Evolutionary conservation across 2,329 filamentous ascomycete species (phyloP).

Genomic region (Talaromyces sp.): DNA sequence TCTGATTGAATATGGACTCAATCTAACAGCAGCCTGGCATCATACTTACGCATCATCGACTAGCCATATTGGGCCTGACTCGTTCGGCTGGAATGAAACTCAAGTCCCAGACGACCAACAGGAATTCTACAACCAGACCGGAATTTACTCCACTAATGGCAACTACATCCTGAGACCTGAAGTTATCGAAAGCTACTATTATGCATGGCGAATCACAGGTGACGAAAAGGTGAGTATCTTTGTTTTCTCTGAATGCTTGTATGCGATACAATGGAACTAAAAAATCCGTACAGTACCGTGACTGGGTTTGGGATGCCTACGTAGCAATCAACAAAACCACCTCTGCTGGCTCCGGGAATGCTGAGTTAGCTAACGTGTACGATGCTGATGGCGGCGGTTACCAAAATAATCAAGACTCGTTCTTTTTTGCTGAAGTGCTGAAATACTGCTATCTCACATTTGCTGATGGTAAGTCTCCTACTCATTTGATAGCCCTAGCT

Average conservation of each 20-base stretch:
- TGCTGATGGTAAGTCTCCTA: slow-evolving; percentile 35
- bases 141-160: slow-evolving; percentile 66
- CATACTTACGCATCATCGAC: slow-evolving; percentile 65
- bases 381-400: slow-evolving; percentile 54
- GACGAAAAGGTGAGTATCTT: slow-evolving; percentile 46
- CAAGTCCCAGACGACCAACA: no score
- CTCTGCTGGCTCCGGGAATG: slow-evolving; percentile 61
- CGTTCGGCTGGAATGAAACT: slow-evolving; percentile 58
- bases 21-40: slow-evolving; percentile 67
- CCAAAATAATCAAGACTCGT: slow-evolving; percentile 73
- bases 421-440: slow-evolving; percentile 80
- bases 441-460: slow-evolving; percentile 78
- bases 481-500: no score
- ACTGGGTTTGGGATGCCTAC: slow-evolving; percentile 80
- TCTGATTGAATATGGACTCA: slow-evolving; percentile 71
- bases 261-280: no score
- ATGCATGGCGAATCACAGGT: slow-evolving; percentile 75
- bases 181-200: slow-evolving; percentile 79
- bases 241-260: slow-evolving; percentile 33
- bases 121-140: slow-evolving; percentile 59
- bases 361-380: slow-evolving; percentile 66
- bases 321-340: slow-evolving; percentile 60
- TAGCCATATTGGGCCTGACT: slow-evolving; percentile 72
- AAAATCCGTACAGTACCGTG: no score
- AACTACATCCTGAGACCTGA: slow-evolving; percentile 70